Evolutionary conservation across 2,329 filamentous ascomycete species (phyloP), one percentile per base, ranked within the genome.

Genomic region (Seiridium unicorne): DNA sequence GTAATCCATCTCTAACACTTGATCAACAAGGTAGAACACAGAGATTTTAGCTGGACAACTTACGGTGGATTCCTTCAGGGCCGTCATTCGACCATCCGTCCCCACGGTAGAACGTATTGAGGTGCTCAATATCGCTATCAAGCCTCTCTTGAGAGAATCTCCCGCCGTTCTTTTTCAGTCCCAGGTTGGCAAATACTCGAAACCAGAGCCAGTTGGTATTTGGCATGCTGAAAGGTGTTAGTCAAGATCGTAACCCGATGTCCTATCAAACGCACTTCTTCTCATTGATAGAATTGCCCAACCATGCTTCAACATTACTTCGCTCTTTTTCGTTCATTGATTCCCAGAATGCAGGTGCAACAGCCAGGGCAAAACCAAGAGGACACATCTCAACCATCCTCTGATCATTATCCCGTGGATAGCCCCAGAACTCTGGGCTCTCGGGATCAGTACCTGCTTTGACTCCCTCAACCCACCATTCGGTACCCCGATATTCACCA

Each of bases 331-430:
- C 81, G 2, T 81, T 84, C 67, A 93, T 76, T 1, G 82, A 84
- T 11, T 87, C 78, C 89, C 89, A 93, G 61, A 92, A 77, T 3
- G 83, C 66, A 70, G 81, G 78, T 72, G 87, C 89, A 57, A 92
- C 87, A 38, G 89, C 89, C 57, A 94, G 78, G 1, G 89, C 85
- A 68, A 87, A 93, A 80, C 80, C 91, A 61, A 93, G 81, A 1
- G 90, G 90, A 69, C 90, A 93, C 82, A 92, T 91, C 72, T 94
- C 91, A 2, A 93, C 91, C 91, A 93, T 93, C 34, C 90, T 80
- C 77, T 93, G 90, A 69, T 93, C 91, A 60, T 89, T 87, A 69
- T 93, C 89, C 64, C 87, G 82, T 64, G 91, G 89, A 59, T 85
- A 87, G 0, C 90, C 90, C 90, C 90, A 94, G 68, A 88, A 93